Percentiles rank a stretch among this genome's conserved stretches.
Evolutionary conservation across 169 alveolate species (phyloP).

Genomic region (Theileria luwenshuni): DNA sequence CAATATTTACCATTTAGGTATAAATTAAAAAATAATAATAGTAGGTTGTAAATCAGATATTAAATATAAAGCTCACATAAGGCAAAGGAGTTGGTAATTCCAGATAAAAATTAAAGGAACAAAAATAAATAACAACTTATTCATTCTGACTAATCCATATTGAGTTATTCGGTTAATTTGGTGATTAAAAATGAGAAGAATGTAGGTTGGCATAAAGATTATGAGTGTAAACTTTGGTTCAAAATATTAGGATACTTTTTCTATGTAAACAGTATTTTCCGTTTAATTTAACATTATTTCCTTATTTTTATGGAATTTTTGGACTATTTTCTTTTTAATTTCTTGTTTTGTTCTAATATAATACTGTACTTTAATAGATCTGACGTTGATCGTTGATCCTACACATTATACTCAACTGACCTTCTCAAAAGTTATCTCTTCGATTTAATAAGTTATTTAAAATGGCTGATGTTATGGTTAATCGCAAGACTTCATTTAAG

Average conservation of each 20-base stretch:
- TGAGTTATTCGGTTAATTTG: too few species aligned
- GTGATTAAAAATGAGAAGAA: too few species aligned
- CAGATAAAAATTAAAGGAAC: too few species aligned
- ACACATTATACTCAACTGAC: neutral
- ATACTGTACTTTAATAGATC: neutral
- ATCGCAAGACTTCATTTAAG: conserved; percentile 15
- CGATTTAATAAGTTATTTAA: neutral
- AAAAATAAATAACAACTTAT: too few species aligned
- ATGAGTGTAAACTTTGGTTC: too few species aligned
- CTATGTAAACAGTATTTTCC: too few species aligned
- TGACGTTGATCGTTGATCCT: neutral
- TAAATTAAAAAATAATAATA: too few species aligned
- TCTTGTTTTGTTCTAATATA: neutral
- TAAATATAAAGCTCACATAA: too few species aligned
- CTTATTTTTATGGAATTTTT: conserved; percentile 1
- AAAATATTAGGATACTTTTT: too few species aligned
- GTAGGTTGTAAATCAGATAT: neutral
- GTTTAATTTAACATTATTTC: conserved; percentile 3
- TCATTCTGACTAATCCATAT: too few species aligned
- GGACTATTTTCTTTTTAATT: neutral
- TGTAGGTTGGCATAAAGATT: too few species aligned
- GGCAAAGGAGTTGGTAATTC: too few species aligned
- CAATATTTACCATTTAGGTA: neutral
- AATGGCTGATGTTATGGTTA: conserved; percentile 23
- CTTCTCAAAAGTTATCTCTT: neutral